These are phyloP conservation scores for Cylindrotheca closterium DNA, from an alignment of 108 stramenopile genomes.

Conservation along the genomic window DNA sequence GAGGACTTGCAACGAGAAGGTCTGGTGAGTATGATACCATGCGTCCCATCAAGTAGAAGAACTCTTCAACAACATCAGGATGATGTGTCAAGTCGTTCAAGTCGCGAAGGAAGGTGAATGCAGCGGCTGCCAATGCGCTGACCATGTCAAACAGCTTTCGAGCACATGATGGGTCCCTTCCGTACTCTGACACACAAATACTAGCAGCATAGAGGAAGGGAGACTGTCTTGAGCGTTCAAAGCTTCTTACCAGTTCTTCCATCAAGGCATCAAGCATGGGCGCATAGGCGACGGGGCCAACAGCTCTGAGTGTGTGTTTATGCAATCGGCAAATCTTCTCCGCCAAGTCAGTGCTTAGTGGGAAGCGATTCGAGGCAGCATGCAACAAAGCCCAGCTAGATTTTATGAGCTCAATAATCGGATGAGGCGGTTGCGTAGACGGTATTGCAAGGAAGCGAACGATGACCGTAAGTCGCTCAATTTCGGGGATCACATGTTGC, in stretches of 20 bases:
- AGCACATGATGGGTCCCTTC: constrained; percentile 45
- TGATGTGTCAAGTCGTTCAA: constrained; percentile 80
- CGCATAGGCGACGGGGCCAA: constrained; percentile 68
- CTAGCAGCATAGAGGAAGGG: constrained; percentile 90
- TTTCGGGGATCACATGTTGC: constrained; percentile 62
- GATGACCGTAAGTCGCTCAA: constrained; percentile 85
- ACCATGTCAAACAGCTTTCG: constrained; percentile 73
- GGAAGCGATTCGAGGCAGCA: constrained; percentile 55
- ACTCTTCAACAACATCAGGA: constrained; percentile 96
- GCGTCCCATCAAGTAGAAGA: constrained; percentile 89
- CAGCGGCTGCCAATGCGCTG: constrained; percentile 49
- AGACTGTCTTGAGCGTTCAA: constrained; percentile 64
- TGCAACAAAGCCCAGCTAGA: constrained; percentile 86
- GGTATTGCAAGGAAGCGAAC: constrained; percentile 37
- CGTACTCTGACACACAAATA: constrained; percentile 87
- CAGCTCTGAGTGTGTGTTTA: constrained; percentile 89
- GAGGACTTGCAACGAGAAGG: constrained; percentile 58
- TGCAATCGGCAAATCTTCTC: constrained; percentile 93
- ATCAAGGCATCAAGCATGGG: constrained; percentile 82
- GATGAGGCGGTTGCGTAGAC: constrained; percentile 39
- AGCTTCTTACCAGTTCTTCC: constrained; percentile 68
- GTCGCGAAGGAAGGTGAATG: constrained; percentile 56
- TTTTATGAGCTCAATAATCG: constrained; percentile 73
- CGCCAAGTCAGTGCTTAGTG: constrained; percentile 64
- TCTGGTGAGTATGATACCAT: constrained; percentile 83